A percentile compares a stretch with the other conserved stretches of the same genome.
phyloP scores from a whole-genome alignment of 1,284 basidiomycete species.

The Ustilago xerochloae region DNA sequence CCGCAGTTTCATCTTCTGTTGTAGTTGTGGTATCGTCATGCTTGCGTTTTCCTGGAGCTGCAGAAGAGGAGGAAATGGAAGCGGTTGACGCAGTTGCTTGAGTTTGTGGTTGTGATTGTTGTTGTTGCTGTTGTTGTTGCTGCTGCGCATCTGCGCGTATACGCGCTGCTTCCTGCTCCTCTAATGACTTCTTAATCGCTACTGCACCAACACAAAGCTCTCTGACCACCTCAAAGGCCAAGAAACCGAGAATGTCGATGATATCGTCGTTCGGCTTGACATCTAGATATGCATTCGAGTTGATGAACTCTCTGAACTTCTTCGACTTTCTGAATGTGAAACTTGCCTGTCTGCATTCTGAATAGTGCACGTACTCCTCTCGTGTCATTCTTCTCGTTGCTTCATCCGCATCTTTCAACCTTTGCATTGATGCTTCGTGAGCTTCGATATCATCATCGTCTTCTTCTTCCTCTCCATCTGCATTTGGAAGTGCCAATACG shows the following conservation, averaged over 20 bases:
- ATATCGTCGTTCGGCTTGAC: slow-evolving; percentile 94
- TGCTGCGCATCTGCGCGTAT: slow-evolving; percentile 11
- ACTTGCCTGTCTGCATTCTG: slow-evolving; percentile 94
- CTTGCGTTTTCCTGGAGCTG: slow-evolving; percentile 8
- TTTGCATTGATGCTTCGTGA: slow-evolving; percentile 88
- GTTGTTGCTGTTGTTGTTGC: slow-evolving; percentile 5
- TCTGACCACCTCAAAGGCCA: slow-evolving; percentile 96
- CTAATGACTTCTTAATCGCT: slow-evolving; percentile 54
- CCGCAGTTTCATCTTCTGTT: background rate
- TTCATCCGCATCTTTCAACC: slow-evolving; percentile 85
- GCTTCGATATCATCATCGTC: slow-evolving; percentile 92
- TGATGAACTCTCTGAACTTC: slow-evolving; percentile 94
- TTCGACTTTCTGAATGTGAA: slow-evolving; percentile 91
- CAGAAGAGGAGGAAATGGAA: background rate
- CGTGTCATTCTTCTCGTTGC: slow-evolving; percentile 94
- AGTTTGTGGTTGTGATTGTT: slow-evolving; percentile 1
- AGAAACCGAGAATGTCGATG: slow-evolving; percentile 93
- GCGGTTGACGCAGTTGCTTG: background rate
- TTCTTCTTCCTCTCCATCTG: slow-evolving; percentile 87
- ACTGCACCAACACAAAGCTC: slow-evolving; percentile 78
- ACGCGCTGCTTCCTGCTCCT: slow-evolving; percentile 38
- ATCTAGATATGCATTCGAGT: slow-evolving; percentile 87
- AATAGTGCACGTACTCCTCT: slow-evolving; percentile 97
- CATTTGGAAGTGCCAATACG: slow-evolving; percentile 73
- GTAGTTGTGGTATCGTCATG: background rate